Evolutionary conservation across 225 moss, liverwort and hornwort species (phyloP).

Genomic region (Antitrichia curtipendula): DNA sequence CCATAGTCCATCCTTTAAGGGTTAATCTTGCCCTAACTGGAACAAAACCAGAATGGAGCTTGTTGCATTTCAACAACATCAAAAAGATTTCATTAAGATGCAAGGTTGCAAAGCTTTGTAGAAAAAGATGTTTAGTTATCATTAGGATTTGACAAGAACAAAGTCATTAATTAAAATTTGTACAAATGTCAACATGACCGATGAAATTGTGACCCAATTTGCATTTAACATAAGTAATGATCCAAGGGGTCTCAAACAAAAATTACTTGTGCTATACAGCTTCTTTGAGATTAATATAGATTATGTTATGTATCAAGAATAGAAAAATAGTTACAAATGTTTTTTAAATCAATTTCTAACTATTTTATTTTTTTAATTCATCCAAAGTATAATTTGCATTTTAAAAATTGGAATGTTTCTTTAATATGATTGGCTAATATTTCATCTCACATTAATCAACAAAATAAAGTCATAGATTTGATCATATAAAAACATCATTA

Average conservation of each 20-base stretch:
- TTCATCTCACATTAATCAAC: not conserved
- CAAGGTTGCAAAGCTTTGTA: not conserved
- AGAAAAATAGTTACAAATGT: too few relatives aligned
- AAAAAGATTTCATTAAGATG: not conserved
- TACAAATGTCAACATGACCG: fast-evolving
- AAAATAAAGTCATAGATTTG: not conserved
- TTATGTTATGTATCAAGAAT: too few relatives aligned
- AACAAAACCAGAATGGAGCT: not conserved
- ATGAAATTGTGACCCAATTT: not conserved
- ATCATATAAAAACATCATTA: not conserved
- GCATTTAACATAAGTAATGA: too few relatives aligned
- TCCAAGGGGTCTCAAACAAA: too few relatives aligned
- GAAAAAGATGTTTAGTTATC: not conserved
- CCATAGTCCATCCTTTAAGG: too few relatives aligned
- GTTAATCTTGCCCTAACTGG: too few relatives aligned
- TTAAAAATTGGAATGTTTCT: not conserved
- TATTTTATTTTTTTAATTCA: too few relatives aligned
- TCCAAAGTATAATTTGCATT: not conserved
- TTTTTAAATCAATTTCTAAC: too few relatives aligned
- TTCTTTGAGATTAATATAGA: too few relatives aligned
- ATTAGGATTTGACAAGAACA: not conserved
- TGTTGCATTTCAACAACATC: not conserved
- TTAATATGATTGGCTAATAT: not conserved
- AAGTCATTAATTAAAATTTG: not conserved
- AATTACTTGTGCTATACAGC: too few relatives aligned